Base-by-base conservation (phyloP, 371 early-diverging fungal species). In the Zychaea mexicana region DNA sequence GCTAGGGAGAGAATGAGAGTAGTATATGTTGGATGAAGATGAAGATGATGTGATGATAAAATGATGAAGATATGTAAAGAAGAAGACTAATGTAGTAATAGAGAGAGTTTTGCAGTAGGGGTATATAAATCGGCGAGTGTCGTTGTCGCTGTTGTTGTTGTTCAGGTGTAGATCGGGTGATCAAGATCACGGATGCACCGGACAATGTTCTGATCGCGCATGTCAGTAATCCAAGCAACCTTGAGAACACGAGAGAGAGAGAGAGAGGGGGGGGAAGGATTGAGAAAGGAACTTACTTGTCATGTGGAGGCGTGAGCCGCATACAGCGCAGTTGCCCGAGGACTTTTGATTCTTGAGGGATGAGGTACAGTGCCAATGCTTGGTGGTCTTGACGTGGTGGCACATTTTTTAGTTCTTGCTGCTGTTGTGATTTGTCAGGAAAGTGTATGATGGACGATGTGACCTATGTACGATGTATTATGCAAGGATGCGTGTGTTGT, bases 301-400 rank as follows among this genome's bases (percentile, higher is more conserved):
- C 72, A 72, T 76, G 64, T 76, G 76, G 54, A 62, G 55, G 7
- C 33, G 45, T 28, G 76, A 76, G 26, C 76, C 76, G 65, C 76
- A 76, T 15, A 72, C 70, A 52, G 64, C 66, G 39, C 76, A 76
- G 4, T 42, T 31, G 22, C 62, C 69, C 27, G 39, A 19, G 4
- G 47, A 52, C 2, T 68, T 52, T 26, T 52, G 24, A 36, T 65
- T 53, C 21, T 57, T 46, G 32, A 27, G 24, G 39, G 38, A 52
- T 28, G 49, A 60, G 5, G n/a, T 33, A 22, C 4, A 19, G 17
- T 7, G 28, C 8, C 19, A 33, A 9, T 21, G 15, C 45, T 39
- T 45, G 59, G n/a, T n/a, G n/a, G 28, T 27, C 12, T 42, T 58
- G 59, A 45, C 38, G 45, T n/a, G 59, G 8, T 17, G 45, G 12